Evolutionary conservation across 257 asterid species (phyloP), one percentile per base, ranked within the genome.

Genomic region (Sherardia arvensis): DNA sequence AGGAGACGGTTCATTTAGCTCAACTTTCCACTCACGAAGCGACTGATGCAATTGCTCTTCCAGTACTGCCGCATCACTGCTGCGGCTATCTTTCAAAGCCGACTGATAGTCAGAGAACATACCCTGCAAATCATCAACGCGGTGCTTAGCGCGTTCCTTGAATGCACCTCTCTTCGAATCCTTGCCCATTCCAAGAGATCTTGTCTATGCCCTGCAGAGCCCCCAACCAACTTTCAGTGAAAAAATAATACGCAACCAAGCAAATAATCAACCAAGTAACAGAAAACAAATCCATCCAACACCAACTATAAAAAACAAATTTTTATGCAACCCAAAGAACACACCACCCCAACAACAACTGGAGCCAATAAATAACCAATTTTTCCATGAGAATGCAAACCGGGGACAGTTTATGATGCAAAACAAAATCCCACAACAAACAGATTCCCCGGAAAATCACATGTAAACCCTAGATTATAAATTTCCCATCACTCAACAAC

Each of bases 1-100:
- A n/a, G 99, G 99, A 60, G 99, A 84, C 25, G 95, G 95, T 76
- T 87, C 94, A 66, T 79, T 81, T 63, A 93, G 95, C 82, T 93
- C 99, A 59, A 91, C 78, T 69, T 90, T 82, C 97, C 97, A 93
- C 64, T 93, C 97, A 0, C 99, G 97, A 56, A 93, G 99, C 96
- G 87, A 81, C 88, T 84, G 99, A 66, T 90, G 85, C 65, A 93
- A 92, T 82, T 93, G 99, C 83, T 90, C 99, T 74, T 93, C 99
- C 29, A 90, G 95, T 79, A 93, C 71, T 23, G 87, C 83, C 61
- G 73, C 91, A 68, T 93, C 99, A 49, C 72, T 68, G 8, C 80
- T 48, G 40, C 99, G 91, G 72, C 99, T 87, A 75, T 93, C 99
- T 79, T 87, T 87, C 89, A 96, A 80, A 12, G 95, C 96, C 53